Base-by-base conservation (phyloP, 768 basidiomycete species). In the Terana coerulea region DNA sequence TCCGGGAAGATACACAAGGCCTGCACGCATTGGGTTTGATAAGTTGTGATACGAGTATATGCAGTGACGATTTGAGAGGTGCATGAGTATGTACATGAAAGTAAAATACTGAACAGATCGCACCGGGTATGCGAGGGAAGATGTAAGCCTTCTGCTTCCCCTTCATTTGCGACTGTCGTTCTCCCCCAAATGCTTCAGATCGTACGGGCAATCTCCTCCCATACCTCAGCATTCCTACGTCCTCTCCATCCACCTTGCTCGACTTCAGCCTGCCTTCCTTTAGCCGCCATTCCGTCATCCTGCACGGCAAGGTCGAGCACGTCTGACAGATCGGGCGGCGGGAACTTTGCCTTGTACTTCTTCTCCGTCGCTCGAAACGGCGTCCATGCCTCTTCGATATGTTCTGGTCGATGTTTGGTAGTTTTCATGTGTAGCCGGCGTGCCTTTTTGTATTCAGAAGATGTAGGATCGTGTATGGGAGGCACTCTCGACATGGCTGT, bases 361-460 rank as follows among this genome's bases (percentile, higher is more conserved):
- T 93, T 93, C 67, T 93, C 91, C 22, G 82, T 82, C 0, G 76
- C 76, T 61, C 91, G 75, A 64, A 92, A 92, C 0, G 86, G 76
- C 0, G 89, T 81, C 86, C 86, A 89, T 39, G 76, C 74, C 10
- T 66, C 55, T n/a, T 80, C 77, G 6, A 71, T 53, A 24, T 73
- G 68, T 0, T 60, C 60, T 11, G 66, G 67, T 61, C 81, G 76
- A 59, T 80, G 77, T 55, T 69, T 79, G 8, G 82, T 84, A 0
- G 84, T 72, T 65, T 81, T 88, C 56, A 72, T 57, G 65, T 83
- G 75, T 42, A 76, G 80, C 50, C 78, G 72, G 26, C 74, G 72
- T 0, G 88, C 77, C 54, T 75, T 75, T 59, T 78, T 88, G 74
- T 82, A 83, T 41, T 75, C 80, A 3, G 68, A 60, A 47, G 74